phyloP scores from a whole-genome alignment of 805 yeast species.

The Starmerella potacharoeniae region DNA sequence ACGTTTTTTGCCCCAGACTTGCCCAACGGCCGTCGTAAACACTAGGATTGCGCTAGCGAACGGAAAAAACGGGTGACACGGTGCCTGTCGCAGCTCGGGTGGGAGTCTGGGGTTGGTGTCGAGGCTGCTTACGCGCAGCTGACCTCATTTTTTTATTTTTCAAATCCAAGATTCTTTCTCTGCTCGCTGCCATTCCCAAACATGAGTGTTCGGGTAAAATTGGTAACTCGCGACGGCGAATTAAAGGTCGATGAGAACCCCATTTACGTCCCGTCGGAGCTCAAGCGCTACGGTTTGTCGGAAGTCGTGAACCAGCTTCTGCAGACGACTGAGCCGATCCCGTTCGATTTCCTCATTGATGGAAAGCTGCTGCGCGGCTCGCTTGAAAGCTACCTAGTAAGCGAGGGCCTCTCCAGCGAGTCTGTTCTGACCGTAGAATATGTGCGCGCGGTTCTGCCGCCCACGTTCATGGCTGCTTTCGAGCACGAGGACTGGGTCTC shows the following conservation, averaged over 20 bases:
- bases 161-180: not conserved
- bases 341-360: constrained; percentile 85
- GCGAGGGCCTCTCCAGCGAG: constrained; percentile 74
- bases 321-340: constrained; percentile 49
- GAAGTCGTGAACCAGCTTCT: constrained; percentile 90
- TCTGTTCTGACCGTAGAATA: constrained; percentile 71
- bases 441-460: constrained; percentile 86
- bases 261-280: constrained; percentile 70
- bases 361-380: constrained; percentile 72
- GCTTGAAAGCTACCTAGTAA: constrained; percentile 63
- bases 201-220: constrained; percentile 37
- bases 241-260: constrained; percentile 71
- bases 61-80: too few species aligned
- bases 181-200: not conserved
- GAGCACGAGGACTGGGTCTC: constrained; percentile 95
- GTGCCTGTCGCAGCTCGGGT: too few species aligned
- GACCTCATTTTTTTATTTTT: constrained; percentile 3
- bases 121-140: not conserved
- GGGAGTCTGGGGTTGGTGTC: not conserved
- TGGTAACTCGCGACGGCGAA: constrained; percentile 67
- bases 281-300: constrained; percentile 84
- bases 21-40: too few species aligned
- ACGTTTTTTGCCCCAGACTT: too few species aligned
- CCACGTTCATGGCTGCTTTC: constrained; percentile 79
- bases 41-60: too few species aligned